Base-by-base conservation (phyloP, 805 yeast genomes). In the Nematodospora valgi region DNA sequence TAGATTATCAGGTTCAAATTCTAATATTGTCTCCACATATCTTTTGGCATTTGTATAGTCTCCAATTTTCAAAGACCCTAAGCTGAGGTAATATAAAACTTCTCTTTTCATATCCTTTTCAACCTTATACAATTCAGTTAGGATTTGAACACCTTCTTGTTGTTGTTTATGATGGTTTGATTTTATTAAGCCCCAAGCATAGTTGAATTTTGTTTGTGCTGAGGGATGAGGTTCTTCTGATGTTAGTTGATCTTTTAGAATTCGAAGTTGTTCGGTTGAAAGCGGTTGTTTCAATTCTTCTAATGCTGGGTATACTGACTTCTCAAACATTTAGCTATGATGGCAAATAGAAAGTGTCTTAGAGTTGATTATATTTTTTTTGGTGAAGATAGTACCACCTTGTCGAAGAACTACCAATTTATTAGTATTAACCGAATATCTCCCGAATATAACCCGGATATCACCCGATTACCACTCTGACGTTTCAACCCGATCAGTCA, bases 101-200 rank as follows among this genome's bases (percentile, higher is more conserved):
- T 93, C 98, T 38, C 96, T 70, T 49, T 97, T 76, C 60, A 96
- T 74, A 36, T 76, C 74, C 0, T 96, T 91, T 0, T 83, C 82
- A 32, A 78, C 86, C 46, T 82, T 77, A 61, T 82, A 91, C 16
- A 76, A 59, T 28, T 76, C 78, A 0, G 86, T 75, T 40, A 93
- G 66, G 19, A 91, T 68, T 36, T 76, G 80, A 12, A 93, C 78
- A 0, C 98, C 99, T 33, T 82, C 70, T 47, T 82, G 72, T 52
- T 86, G 94, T 42, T 85, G 82, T 25, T 68, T 71, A 15, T 69
- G 66, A 32, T 71, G 68, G 33, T 59, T 54, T 2, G 95, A 80
- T 56, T 87, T 89, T 43, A 94, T 76, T 33, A 93, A 67, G 3
- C 94, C 98, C 98, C 99, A 93, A 0, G 97, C 95, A 49, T 85